These are phyloP conservation scores for Crocinoboletus sp. DNA, from an alignment of 1,284 basidiomycete species.

Conservation along the genomic window DNA sequence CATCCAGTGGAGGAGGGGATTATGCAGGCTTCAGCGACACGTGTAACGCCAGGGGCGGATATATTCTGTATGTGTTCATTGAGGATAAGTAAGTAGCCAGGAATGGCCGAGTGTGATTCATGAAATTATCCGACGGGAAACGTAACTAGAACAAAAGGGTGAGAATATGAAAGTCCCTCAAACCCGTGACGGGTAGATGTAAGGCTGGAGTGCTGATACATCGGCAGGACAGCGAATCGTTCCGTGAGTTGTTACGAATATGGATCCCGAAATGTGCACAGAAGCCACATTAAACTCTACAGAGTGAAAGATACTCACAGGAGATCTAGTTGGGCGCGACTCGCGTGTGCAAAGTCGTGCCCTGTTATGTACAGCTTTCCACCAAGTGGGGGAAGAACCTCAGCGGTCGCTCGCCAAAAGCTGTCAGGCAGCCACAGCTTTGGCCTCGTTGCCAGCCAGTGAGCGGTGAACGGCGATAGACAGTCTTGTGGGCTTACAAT, in stretches of 20 bases:
- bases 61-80: neutral
- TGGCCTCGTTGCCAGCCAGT: conserved; percentile 7
- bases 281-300: conserved; percentile 15
- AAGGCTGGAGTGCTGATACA: conserved; percentile 8
- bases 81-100: too few relatives aligned
- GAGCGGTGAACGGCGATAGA: neutral
- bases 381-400: conserved; percentile 5
- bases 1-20: neutral
- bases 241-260: conserved; percentile 5
- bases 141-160: conserved; percentile 19
- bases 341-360: conserved; percentile 13
- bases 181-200: conserved; percentile 2
- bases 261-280: conserved; percentile 6
- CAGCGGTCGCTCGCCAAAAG: conserved; percentile 2
- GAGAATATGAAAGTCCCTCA: conserved; percentile 13
- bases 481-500: neutral
- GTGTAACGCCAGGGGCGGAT: conserved; percentile 4
- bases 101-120: too few relatives aligned
- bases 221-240: conserved; percentile 5
- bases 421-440: conserved; percentile 1
- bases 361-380: conserved; percentile 13
- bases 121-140: conserved; percentile 5
- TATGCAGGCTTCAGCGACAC: conserved; percentile 5
- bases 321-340: conserved; percentile 8
- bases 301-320: conserved; percentile 17